Evolutionary conservation across 169 alveolate species (phyloP).

Genomic region (Cryptosporidium meleagridis): DNA sequence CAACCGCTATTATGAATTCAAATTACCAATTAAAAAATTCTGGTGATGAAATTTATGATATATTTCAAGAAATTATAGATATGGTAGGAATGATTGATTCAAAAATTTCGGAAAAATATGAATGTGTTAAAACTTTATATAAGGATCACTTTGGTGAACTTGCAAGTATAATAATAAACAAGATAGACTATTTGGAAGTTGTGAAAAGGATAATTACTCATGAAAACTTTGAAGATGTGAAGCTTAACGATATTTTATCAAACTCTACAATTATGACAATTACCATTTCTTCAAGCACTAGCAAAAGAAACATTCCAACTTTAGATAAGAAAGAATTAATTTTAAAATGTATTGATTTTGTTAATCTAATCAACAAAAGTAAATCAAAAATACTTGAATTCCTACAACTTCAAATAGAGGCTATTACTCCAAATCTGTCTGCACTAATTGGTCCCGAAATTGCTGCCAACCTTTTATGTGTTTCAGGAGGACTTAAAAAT

Average conservation of each 20-base stretch:
- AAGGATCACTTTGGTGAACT: conserved; percentile 88
- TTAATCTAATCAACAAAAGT: not conserved
- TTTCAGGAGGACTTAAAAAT: conserved; percentile 93
- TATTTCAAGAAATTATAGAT: conserved; percentile 44
- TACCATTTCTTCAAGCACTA: conserved; percentile 88
- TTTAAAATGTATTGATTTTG: conserved; percentile 56
- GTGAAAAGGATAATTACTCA: conserved; percentile 84
- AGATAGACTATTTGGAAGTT: conserved; percentile 88
- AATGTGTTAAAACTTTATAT: conserved; percentile 84
- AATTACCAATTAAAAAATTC: not conserved
- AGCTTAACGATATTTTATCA: conserved; percentile 85
- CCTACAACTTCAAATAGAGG: conserved; percentile 91
- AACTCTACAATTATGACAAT: conserved; percentile 90
- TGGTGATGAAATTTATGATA: not conserved
- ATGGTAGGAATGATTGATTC: conserved; percentile 12
- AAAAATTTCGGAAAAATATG: conserved; percentile 4
- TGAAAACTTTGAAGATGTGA: conserved; percentile 84
- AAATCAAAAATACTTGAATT: conserved; percentile 76
- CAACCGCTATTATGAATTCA: not conserved
- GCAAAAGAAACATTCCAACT: conserved; percentile 78
- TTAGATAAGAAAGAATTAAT: conserved; percentile 76
- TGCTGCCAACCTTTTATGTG: conserved; percentile 96
- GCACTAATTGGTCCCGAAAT: conserved; percentile 95
- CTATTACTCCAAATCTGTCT: conserved; percentile 96
- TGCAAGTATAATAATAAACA: conserved; percentile 86